Base-by-base conservation (phyloP, 352 stramenopile genomes). In the Thalassiosira hispida region DNA sequence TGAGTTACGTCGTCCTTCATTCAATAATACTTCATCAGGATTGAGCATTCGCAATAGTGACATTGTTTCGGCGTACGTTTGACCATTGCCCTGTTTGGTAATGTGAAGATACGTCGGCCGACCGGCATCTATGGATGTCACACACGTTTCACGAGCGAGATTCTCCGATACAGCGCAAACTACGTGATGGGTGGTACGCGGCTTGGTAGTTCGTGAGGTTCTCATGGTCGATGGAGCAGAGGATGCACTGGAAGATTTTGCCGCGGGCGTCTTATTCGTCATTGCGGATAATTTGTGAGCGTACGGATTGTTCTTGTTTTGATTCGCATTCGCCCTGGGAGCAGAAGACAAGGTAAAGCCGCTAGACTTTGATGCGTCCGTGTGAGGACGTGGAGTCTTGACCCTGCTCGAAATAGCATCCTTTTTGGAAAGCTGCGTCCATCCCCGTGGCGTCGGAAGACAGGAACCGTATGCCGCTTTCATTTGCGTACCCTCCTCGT, bases 41-140 rank as follows among this genome's bases (percentile, higher is more conserved):
- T 83, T 31, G 0, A 94, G 61, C 56, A 91, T 84, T 42, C 88
- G 71, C 11, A 94, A 61, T 35, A 88, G 83, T 0, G 83, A 74
- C 25, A 94, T 44, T 25, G 90, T 94, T 77, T 94, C 87, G 20
- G 80, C 73, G 69, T 93, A 94, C 0, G 80, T 92, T 42, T 92
- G 86, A 14, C 86, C 86, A 63, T 94, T 94, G 0, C 79, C 79
- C 73, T 93, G 88, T 57, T 94, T 94, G 16, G 79, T 87, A 18
- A 92, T 83, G 14, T 84, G 76, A 3, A 94, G 69, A 6, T 68
- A 79, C 7, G 83, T 79, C 0, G 90, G 90, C 51, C 78, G 63
- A 3, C 74, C 73, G 23, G 83, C 78, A 80, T 94, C 88, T 11
- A 94, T 60, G 9, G 78, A 90, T 3, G 87, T 81, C 20, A 93